A percentile compares a stretch with the other conserved stretches of the same genome.
phyloP scores from a whole-genome alignment of 192 early-diverging fungal genomes.

The Linnemannia exigua region DNA sequence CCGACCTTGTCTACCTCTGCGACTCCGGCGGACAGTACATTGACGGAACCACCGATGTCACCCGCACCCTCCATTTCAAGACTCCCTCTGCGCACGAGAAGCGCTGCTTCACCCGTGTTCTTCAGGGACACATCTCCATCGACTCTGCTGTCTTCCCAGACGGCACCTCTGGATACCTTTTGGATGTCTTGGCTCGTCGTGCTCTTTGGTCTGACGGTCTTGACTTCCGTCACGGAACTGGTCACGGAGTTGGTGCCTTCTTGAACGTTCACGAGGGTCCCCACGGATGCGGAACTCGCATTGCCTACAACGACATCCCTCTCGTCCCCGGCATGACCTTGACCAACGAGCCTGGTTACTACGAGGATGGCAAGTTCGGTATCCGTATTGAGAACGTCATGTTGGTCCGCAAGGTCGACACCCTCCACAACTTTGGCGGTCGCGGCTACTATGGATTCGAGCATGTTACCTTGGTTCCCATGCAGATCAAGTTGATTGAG shows the following conservation, averaged over 20 bases:
- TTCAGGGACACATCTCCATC: conserved; percentile 97
- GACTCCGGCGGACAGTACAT: conserved; percentile 98
- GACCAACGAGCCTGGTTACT: conserved; percentile 98
- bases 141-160: conserved; percentile 91
- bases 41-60: conserved; percentile 98
- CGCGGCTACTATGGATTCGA: conserved; percentile 91
- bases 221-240: conserved; percentile 97
- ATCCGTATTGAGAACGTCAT: conserved; percentile 98
- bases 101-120: conserved; percentile 96
- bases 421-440: conserved; percentile 88
- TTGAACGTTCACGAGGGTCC: conserved; percentile 97
- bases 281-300: conserved; percentile 91
- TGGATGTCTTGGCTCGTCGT: conserved; percentile 90
- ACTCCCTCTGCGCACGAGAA: conserved; percentile 87
- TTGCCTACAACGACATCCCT: conserved; percentile 79
- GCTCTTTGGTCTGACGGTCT: conserved; percentile 94
- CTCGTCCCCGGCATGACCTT: conserved; percentile 94
- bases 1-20: conserved; percentile 88
- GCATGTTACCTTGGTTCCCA: conserved; percentile 90
- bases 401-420: conserved; percentile 80
- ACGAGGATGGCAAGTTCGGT: conserved; percentile 96
- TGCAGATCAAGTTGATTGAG: conserved; percentile 89
- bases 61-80: conserved; percentile 94
- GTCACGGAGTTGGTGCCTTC: conserved; percentile 97
- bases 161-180: conserved; percentile 89